Conservation (phyloP, 768 basidiomycete genomes). For the Pisolithus sp. region DNA sequence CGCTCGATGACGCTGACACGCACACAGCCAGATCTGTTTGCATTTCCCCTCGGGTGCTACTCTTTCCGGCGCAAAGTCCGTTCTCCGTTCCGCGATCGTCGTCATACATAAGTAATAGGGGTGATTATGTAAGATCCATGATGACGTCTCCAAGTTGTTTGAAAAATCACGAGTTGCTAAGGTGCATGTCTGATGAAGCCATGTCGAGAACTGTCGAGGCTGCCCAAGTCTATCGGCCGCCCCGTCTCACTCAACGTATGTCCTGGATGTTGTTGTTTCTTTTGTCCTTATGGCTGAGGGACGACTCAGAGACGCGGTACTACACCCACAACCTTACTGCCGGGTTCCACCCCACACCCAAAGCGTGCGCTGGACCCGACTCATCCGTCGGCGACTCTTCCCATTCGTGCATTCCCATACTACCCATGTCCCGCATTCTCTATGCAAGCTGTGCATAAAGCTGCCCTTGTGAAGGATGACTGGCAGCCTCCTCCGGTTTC, state of each 20-base stretch:
- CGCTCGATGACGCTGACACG: background rate
- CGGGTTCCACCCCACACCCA: constrained; percentile 6
- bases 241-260: constrained; percentile 3
- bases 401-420: constrained; percentile 10
- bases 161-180: too few relatives aligned
- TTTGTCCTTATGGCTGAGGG: background rate
- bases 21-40: too few relatives aligned
- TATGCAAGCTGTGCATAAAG: constrained; percentile 19
- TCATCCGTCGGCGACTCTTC: constrained; percentile 14
- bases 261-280: background rate
- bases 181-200: background rate
- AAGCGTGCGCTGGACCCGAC: constrained; percentile 9
- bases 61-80: too few relatives aligned
- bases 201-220: constrained; percentile 10
- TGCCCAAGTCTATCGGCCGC: constrained; percentile 5
- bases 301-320: constrained; percentile 6
- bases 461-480: constrained; percentile 9
- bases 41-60: too few relatives aligned
- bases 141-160: background rate
- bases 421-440: constrained; percentile 16
- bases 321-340: constrained; percentile 11
- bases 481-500: constrained; percentile 17
- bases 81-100: too few relatives aligned
- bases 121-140: background rate
- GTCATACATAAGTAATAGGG: background rate